Base-by-base conservation (phyloP, 768 basidiomycete species). In the Kwoniella dejecticola region DNA sequence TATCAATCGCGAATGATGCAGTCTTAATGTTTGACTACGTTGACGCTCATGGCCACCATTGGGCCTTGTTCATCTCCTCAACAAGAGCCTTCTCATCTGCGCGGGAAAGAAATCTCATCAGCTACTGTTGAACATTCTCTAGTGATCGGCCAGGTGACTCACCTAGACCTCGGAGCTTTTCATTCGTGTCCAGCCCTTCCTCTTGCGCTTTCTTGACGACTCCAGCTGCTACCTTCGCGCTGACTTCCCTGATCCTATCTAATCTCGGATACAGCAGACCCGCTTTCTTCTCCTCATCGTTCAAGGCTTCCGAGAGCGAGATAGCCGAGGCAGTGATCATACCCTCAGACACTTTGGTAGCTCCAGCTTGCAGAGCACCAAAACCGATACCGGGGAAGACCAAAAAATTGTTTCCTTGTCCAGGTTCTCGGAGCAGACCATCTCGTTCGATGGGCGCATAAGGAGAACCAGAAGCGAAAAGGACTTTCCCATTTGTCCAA, bases 401-500 rank as follows among this genome's bases (percentile, higher is more conserved):
- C 77, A 89, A 89, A 90, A 93, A 92, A 79, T 95, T 97, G 78
- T 95, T 96, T 26, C 92, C 92, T 80, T 96, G 94, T 23, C 90
- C 90, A 1, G 93, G 87, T 66, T 87, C 86, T 66, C 87, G 80
- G 31, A 67, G 82, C 54, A 80, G 81, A 29, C 86, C 86, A 33
- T 82, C 78, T 79, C 82, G 88, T 57, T 79, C 70, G 65, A 87
- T 82, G 46, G 83, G 82, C 13, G 85, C 83, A 84, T 93, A 96
- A 2, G 92, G 93, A 30, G 88, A 89, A 2, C 92, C 93, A 40
- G 86, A 88, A 0, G 94, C 92, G 74, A 92, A 96, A n/a, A 82
- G 63, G 53, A 78, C 80, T 17, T 49, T 62, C 2, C 93, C 92
- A 42, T 85, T 79, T 2, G 90, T 88, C 80, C 77, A 78, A 12